Percentiles rank a stretch among this genome's conserved stretches.
Evolutionary conservation across 768 basidiomycete species (phyloP).

Genomic region (Leccinellum rugosiceps): DNA sequence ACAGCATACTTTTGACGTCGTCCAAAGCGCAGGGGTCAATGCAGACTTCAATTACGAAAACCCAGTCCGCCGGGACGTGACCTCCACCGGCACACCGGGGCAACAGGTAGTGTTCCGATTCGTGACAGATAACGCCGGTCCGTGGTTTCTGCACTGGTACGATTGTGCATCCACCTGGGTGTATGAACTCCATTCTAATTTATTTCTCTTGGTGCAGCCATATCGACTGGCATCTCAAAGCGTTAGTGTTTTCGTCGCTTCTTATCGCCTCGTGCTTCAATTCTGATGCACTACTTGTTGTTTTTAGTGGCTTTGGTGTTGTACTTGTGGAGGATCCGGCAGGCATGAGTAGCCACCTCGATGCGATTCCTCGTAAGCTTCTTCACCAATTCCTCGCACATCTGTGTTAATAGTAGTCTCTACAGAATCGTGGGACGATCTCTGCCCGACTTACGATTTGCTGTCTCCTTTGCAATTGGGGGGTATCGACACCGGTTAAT

Average conservation of each 20-base stretch:
- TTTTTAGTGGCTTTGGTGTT: conserved; percentile 24
- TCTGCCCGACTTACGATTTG: conserved; percentile 25
- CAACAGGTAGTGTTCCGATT: not conserved
- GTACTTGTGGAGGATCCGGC: conserved; percentile 25
- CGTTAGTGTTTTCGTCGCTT: conserved; percentile 8
- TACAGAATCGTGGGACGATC: conserved; percentile 24
- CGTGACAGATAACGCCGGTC: not conserved
- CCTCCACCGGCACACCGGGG: not conserved
- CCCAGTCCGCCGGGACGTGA: not conserved
- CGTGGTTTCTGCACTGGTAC: conserved; percentile 30
- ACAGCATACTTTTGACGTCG: not conserved
- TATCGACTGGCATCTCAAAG: conserved; percentile 28
- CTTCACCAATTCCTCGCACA: not conserved
- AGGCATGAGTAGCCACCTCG: conserved; percentile 13
- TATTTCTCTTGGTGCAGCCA: conserved; percentile 7
- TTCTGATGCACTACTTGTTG: not conserved
- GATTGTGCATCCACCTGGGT: not conserved
- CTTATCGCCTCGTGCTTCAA: not conserved
- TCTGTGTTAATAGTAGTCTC: not conserved
- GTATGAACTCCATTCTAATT: not conserved
- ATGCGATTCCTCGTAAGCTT: conserved; percentile 14
- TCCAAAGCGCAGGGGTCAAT: not conserved
- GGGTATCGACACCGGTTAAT: conserved; percentile 8
- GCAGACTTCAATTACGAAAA: not conserved
- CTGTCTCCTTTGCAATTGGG: conserved; percentile 20